Evolutionary conservation across 1,284 basidiomycete species (phyloP).

Genomic region (Rhodotorula sp.): DNA sequence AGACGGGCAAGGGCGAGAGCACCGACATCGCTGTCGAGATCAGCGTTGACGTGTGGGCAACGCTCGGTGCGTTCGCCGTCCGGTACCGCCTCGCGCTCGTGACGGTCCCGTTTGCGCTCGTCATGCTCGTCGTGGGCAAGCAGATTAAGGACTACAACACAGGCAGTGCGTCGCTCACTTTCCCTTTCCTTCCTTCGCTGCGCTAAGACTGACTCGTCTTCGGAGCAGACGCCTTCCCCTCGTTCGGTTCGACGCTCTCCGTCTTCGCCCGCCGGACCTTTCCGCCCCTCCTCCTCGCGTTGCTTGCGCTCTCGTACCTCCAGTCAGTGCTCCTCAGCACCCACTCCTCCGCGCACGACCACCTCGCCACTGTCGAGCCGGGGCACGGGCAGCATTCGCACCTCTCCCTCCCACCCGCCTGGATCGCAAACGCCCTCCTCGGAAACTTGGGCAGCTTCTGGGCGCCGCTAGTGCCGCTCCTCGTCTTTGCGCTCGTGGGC

Average conservation of each 20-base stretch:
- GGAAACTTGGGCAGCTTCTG: constrained; percentile 38
- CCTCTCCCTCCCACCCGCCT: constrained; percentile 16
- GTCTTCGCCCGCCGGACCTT: constrained; percentile 20
- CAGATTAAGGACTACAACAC: constrained; percentile 35
- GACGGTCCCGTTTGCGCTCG: constrained; percentile 41
- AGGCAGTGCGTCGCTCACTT: constrained; percentile 14
- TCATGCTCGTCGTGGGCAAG: constrained; percentile 33
- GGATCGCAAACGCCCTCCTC: constrained; percentile 39
- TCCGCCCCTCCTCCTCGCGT: constrained; percentile 12
- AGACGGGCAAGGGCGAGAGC: not conserved
- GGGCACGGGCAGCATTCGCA: not conserved
- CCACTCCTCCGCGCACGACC: constrained; percentile 5
- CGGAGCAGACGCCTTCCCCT: constrained; percentile 14
- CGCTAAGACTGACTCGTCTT: not conserved
- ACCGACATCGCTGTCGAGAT: constrained; percentile 29
- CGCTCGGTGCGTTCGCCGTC: constrained; percentile 35
- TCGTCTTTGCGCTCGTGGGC: constrained; percentile 27
- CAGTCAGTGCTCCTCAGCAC: constrained; percentile 28
- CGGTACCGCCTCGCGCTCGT: constrained; percentile 44
- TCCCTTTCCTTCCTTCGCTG: not conserved
- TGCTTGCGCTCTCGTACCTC: constrained; percentile 19
- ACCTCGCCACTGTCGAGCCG: not conserved
- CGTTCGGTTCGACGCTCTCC: constrained; percentile 26
- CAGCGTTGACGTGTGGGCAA: constrained; percentile 35
- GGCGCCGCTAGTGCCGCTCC: constrained; percentile 22